These are phyloP conservation scores for Fusarium heterosporum DNA, from an alignment of 2,329 filamentous ascomycete species.

Conservation along the genomic window DNA sequence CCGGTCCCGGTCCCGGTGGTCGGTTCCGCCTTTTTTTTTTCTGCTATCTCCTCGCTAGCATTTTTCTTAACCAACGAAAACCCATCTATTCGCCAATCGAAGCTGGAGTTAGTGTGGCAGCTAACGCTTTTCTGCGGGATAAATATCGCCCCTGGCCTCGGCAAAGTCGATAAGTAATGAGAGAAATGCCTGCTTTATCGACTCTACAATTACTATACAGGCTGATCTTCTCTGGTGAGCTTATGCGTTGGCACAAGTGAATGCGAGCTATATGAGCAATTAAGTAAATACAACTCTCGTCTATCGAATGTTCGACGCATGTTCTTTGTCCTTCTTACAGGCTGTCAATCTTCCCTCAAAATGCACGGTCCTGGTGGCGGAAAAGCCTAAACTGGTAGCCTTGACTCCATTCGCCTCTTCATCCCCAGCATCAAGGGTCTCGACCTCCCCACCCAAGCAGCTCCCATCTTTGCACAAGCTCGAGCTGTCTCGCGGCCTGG, in stretches of 20 bases:
- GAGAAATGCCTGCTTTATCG: constrained; percentile 21
- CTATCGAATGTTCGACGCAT: constrained; percentile 43
- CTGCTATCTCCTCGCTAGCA: constrained; percentile 11
- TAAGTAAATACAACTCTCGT: neutral
- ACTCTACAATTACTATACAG: constrained; percentile 2
- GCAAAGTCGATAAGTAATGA: neutral
- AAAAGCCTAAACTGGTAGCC: constrained; percentile 17
- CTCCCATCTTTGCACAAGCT: constrained; percentile 33
- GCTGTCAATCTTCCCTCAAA: constrained; percentile 15
- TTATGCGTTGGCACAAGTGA: neutral
- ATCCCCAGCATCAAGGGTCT: constrained; percentile 31
- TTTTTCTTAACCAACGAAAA: constrained; percentile 10
- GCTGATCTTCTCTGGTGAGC: neutral
- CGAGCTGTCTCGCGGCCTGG: constrained; percentile 11
- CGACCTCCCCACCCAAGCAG: constrained; percentile 25
- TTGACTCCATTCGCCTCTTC: constrained; percentile 29
- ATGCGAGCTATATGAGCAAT: neutral
- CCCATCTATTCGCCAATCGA: constrained; percentile 32
- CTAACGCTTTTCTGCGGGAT: constrained; percentile 37
- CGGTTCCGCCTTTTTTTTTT: constrained; percentile 35
- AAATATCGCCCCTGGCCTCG: constrained; percentile 37
- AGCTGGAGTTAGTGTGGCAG: constrained; percentile 16
- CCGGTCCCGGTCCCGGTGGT: constrained; percentile 35
- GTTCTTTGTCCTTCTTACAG: constrained; percentile 29
- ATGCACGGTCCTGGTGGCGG: constrained; percentile 22